A percentile compares a stretch with the other conserved stretches of the same genome.
These are phyloP conservation scores for Diplogelasinospora grovesii DNA, from an alignment of 495 filamentous ascomycete species.

Conservation along the genomic window DNA sequence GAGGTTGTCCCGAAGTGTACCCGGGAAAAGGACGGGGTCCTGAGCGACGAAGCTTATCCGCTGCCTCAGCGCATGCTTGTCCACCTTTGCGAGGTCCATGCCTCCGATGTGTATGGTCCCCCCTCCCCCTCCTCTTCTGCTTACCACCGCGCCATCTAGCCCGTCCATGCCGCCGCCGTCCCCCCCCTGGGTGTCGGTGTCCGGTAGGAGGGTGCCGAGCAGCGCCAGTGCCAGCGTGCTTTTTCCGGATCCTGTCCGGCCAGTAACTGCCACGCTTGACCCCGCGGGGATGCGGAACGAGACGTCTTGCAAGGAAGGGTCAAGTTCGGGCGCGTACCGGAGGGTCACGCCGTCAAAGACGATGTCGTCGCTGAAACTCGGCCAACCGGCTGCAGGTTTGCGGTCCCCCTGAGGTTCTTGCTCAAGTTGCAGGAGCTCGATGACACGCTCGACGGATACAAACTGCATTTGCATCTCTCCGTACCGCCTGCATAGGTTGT, in stretches of 20 bases:
- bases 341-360: slow-evolving; percentile 70
- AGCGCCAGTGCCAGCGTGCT: slow-evolving; percentile 52
- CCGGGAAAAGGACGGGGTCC: slow-evolving; percentile 54
- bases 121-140: too few species aligned
- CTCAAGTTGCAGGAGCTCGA: slow-evolving; percentile 68
- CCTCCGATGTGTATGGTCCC: slow-evolving; percentile 50
- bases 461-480: slow-evolving; percentile 85
- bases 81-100: slow-evolving; percentile 43
- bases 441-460: slow-evolving; percentile 76
- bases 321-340: slow-evolving; percentile 67
- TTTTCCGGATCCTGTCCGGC: slow-evolving; percentile 59
- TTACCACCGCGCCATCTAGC: too few species aligned
- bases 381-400: slow-evolving; percentile 69
- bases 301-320: slow-evolving; percentile 58
- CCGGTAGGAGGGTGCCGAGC: slow-evolving; percentile 44
- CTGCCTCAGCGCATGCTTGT: slow-evolving; percentile 47
- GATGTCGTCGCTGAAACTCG: slow-evolving; percentile 59
- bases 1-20: slow-evolving; percentile 49
- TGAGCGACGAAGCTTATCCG: slow-evolving; percentile 57
- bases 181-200: slow-evolving; percentile 33
- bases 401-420: slow-evolving; percentile 61
- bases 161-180: too few species aligned
- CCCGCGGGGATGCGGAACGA: slow-evolving; percentile 66
- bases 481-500: slow-evolving; percentile 65
- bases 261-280: slow-evolving; percentile 60